Evolutionary conservation across 2,329 filamentous ascomycete genomes (phyloP).

Genomic region (Coniochaeta hoffmannii): DNA sequence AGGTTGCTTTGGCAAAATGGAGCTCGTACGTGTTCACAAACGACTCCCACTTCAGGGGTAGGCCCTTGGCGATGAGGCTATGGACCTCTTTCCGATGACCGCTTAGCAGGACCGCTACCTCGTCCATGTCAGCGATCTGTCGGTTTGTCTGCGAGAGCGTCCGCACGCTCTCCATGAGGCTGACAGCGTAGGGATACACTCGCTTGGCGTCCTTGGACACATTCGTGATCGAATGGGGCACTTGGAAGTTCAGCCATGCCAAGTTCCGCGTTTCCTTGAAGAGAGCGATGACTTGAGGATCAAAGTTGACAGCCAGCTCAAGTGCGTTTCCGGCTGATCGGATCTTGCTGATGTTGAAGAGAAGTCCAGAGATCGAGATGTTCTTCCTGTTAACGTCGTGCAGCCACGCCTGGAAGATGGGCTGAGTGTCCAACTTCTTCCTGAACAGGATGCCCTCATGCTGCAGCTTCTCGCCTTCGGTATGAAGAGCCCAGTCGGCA

Average conservation of each 20-base stretch:
- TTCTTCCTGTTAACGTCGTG: constrained; percentile 83
- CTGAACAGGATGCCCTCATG: constrained; percentile 89
- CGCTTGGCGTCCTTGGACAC: constrained; percentile 98
- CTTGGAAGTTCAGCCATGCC: constrained; percentile 87
- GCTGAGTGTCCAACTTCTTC: constrained; percentile 88
- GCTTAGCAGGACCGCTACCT: constrained; percentile 79
- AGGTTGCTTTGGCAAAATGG: constrained; percentile 61
- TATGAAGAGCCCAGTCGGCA: constrained; percentile 87
- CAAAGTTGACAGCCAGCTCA: constrained; percentile 91
- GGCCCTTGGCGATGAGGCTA: constrained; percentile 72
- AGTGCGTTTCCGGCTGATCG: constrained; percentile 84
- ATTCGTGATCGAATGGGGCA: constrained; percentile 90
- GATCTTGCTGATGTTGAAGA: constrained; percentile 85
- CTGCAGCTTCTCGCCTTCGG: constrained; percentile 89
- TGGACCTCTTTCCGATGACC: constrained; percentile 92
- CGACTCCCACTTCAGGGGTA: constrained; percentile 92
- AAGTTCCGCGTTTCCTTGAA: constrained; percentile 99
- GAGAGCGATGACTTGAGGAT: constrained; percentile 90
- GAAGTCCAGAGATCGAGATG: constrained; percentile 81
- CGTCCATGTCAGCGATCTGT: constrained; percentile 76
- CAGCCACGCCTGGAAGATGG: constrained; percentile 94
- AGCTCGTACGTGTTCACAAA: constrained; percentile 96
- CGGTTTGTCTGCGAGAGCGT: constrained; percentile 85
- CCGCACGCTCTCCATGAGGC: constrained; percentile 96
- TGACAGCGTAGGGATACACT: constrained; percentile 96